Evolutionary conservation across 805 yeast species (phyloP), one percentile per base, ranked within the genome.

Genomic region (Myxozyma kluyveri): DNA sequence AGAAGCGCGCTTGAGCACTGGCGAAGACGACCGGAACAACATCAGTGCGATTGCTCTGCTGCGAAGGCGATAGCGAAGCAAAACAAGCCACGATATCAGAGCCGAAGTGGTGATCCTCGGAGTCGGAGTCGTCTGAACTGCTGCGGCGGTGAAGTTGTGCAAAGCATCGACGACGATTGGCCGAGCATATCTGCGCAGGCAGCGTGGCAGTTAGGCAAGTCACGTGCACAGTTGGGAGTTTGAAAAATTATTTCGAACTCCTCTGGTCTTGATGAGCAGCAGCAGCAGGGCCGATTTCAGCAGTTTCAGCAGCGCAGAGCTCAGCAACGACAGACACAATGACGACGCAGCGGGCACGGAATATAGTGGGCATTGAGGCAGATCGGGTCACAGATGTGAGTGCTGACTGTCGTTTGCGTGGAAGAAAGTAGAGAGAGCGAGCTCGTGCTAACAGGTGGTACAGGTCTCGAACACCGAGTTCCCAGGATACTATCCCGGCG

Each of bases 321-420:
- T 7, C 6, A 17, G 2, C 19, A 32, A 4, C 14, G 5, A 31
- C 32, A 33, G 6, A 3, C 10, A 31, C 40, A 24, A 47, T 43
- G 44, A 52, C 41, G 29, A 54, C 50, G 18, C 19, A 37, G 29
- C 43, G 40, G 21, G 35, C 29, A 23, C 42, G 62, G 27, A 83
- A 85, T 62, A 79, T 87, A 56, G 91, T 89, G 39, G 90, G 89
- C 27, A 84, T 89, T 46, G 96, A 90, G 66, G 84, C 84, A 69
- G 93, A 90, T 67, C 81, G 96, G 64, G 96, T 90, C 37, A 84
- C 95, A 17, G 88, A 89, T 71, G 88, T 67, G 45, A 3, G 66
- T 49, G 14, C 45, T 35, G 31, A 5, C 40, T 17, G 33, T 4
- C 21, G 37, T 27, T 24, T 23, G 7, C 32, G 47, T 36, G 27